Conservation (phyloP, 2,329 filamentous ascomycete species). For the Penicillium sp. region DNA sequence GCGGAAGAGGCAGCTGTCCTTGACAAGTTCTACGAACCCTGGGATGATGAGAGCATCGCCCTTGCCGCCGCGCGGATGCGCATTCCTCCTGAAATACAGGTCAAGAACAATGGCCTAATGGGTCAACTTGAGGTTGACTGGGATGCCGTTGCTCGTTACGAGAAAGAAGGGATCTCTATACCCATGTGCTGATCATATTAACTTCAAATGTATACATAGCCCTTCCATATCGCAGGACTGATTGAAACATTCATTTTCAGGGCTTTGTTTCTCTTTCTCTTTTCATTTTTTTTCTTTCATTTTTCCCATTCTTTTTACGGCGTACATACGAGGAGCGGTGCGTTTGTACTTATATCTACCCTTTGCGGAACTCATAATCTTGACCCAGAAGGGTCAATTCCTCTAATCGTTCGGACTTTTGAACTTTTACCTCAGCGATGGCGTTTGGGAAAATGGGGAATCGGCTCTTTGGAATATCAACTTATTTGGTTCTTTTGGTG, state of each 20-base stretch:
- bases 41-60: constrained; percentile 18
- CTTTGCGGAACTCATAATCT: constrained; percentile 14
- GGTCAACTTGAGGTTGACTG: constrained; percentile 41
- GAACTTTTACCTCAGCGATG: constrained; percentile 25
- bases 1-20: constrained; percentile 10
- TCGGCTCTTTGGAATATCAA: constrained; percentile 1
- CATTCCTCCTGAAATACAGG: constrained; percentile 12
- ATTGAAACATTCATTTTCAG: constrained; percentile 9
- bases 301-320: constrained; percentile 9
- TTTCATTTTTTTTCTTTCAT: constrained; percentile 3
- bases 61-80: constrained; percentile 16
- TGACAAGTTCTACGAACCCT: constrained; percentile 11
- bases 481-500: neutral
- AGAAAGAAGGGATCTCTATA: constrained; percentile 30
- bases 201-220: constrained; percentile 2
- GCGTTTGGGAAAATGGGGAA: constrained; percentile 24
- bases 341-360: constrained; percentile 22
- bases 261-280: constrained; percentile 11
- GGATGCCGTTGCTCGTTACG: constrained; percentile 39
- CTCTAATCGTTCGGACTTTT: constrained; percentile 10
- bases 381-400: constrained; percentile 9
- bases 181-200: constrained; percentile 25
- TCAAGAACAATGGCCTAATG: constrained; percentile 20
- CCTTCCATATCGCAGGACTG: constrained; percentile 1
- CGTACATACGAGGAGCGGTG: constrained; percentile 23